Evolutionary conservation across 257 asterid genomes (phyloP).

Genomic region (Verbascum thapsus): DNA sequence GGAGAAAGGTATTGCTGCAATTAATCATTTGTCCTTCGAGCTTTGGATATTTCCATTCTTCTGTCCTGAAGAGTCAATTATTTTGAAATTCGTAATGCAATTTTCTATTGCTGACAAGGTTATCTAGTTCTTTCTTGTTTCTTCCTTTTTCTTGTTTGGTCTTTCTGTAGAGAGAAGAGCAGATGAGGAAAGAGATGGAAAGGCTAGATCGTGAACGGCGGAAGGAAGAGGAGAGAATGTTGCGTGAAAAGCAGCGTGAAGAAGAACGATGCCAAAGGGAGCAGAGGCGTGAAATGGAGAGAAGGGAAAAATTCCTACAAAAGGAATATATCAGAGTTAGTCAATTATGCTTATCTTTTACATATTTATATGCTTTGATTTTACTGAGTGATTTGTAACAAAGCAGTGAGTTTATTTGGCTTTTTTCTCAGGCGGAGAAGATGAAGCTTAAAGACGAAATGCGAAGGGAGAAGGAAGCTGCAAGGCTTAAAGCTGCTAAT

Average conservation of each 20-base stretch:
- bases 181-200: slow-evolving; percentile 85
- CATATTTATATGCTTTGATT: neutral
- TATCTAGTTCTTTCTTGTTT: slow-evolving; percentile 17
- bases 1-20: slow-evolving; percentile 60
- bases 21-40: slow-evolving; percentile 5
- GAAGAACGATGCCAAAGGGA: slow-evolving; percentile 77
- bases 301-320: slow-evolving; percentile 75
- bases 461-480: slow-evolving; percentile 85
- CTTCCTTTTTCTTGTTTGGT: slow-evolving; percentile 8
- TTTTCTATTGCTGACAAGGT: slow-evolving; percentile 17
- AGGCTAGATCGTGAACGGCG: slow-evolving; percentile 84
- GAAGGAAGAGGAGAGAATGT: slow-evolving; percentile 79
- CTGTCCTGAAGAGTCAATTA: neutral
- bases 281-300: slow-evolving; percentile 90
- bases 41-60: slow-evolving; percentile 5
- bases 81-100: slow-evolving; percentile 1
- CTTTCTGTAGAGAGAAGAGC: slow-evolving; percentile 73
- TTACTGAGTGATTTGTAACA: slow-evolving; percentile 1
- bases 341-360: slow-evolving; percentile 19
- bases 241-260: slow-evolving; percentile 89
- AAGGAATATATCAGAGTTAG: slow-evolving; percentile 74
- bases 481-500: slow-evolving; percentile 84
- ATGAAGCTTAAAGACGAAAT: slow-evolving; percentile 78
- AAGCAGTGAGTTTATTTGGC: slow-evolving; percentile 9
- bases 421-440: slow-evolving; percentile 70